Conservation (phyloP, 2,329 filamentous ascomycete genomes). For the Phoma sp. region DNA sequence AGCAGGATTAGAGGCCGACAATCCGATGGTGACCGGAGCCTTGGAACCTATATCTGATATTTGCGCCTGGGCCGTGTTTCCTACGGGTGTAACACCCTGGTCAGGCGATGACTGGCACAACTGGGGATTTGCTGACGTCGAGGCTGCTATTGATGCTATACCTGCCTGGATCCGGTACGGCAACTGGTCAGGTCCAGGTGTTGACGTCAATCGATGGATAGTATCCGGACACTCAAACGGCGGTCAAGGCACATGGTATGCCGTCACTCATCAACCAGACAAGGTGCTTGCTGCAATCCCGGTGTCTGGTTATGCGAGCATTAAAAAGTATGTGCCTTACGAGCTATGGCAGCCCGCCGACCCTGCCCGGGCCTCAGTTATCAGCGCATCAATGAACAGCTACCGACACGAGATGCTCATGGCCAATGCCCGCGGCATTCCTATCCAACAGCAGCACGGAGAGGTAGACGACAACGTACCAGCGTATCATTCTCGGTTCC, state of each 20-base stretch:
- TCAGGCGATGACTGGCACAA: constrained; percentile 68
- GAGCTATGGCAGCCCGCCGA: constrained; percentile 63
- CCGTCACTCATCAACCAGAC: constrained; percentile 63
- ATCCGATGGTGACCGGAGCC: constrained; percentile 54
- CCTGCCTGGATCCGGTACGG: constrained; percentile 58
- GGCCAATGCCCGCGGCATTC: constrained; percentile 60
- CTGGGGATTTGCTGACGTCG: constrained; percentile 65
- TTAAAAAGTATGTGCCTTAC: constrained; percentile 67
- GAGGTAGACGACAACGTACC: constrained; percentile 66
- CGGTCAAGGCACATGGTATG: constrained; percentile 66
- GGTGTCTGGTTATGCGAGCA: constrained; percentile 66
- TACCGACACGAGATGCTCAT: constrained; percentile 65
- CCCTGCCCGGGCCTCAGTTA: constrained; percentile 56
- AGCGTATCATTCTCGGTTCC: constrained; percentile 63
- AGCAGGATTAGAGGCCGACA: constrained; percentile 64
- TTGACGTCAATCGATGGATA: constrained; percentile 59
- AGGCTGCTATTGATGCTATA: constrained; percentile 60
- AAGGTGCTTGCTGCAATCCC: constrained; percentile 63
- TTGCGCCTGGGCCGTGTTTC: constrained; percentile 63
- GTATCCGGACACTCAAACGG: constrained; percentile 67
- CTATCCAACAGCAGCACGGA: constrained; percentile 65
- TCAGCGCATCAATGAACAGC: constrained; percentile 59
- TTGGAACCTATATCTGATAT: constrained; percentile 60
- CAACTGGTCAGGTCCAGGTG: constrained; percentile 58
- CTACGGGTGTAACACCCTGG: constrained; percentile 66